phyloP scores from a whole-genome alignment of 257 asterid genomes.

The Scutellaria minor region DNA sequence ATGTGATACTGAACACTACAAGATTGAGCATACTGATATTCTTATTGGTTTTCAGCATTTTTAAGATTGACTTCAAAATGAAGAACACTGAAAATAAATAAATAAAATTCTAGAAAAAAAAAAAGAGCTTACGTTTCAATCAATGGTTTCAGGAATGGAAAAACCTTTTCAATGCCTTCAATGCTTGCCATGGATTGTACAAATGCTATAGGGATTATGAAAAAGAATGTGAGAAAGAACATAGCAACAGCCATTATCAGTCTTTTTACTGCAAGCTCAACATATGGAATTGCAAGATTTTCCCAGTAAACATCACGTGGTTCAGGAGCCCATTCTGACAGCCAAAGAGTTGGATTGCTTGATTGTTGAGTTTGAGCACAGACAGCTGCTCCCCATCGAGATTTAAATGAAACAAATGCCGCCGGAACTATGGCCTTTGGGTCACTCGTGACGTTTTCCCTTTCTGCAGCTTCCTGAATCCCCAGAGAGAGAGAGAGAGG shows the following conservation, averaged over 20 bases:
- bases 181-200: constrained; percentile 91
- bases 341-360: constrained; percentile 90
- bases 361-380: constrained; percentile 95
- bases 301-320: constrained; percentile 94
- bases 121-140: constrained; percentile 63
- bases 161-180: constrained; percentile 75
- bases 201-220: constrained; percentile 90
- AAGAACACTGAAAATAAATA: no score
- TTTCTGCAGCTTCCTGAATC: constrained; percentile 77
- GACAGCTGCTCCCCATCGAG: constrained; percentile 97
- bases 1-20: no score
- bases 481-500: constrained; percentile 14
- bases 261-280: constrained; percentile 70
- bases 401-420: constrained; percentile 88
- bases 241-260: constrained; percentile 70
- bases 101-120: background rate
- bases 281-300: constrained; percentile 88
- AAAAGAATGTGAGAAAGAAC: constrained; percentile 88
- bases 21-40: no score
- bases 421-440: constrained; percentile 85
- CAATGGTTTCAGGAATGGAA: constrained; percentile 79
- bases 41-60: background rate
- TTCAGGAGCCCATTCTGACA: constrained; percentile 97
- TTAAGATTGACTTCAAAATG: background rate
- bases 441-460: constrained; percentile 75